These are phyloP conservation scores for Bipolaris zeicola DNA, from an alignment of 2,329 filamentous ascomycete genomes.

Conservation along the genomic window DNA sequence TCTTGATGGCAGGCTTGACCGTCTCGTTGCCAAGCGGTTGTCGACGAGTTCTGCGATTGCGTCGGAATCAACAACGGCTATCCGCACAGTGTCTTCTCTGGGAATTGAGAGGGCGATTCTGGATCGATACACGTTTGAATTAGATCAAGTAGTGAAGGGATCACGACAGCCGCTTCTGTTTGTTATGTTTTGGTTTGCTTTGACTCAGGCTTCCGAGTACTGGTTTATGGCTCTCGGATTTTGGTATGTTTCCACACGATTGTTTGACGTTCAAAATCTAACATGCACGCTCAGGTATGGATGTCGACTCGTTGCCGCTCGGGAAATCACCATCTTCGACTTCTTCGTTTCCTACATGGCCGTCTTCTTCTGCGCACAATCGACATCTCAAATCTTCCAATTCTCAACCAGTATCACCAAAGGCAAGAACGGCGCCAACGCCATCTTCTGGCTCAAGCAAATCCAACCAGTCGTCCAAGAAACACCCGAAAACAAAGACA, in stretches of 20 bases:
- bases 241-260: conserved; percentile 59
- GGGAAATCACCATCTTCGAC: conserved; percentile 75
- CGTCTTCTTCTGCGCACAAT: conserved; percentile 42
- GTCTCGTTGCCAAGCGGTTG: conserved; percentile 64
- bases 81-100: conserved; percentile 86
- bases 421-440: conserved; percentile 76
- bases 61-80: conserved; percentile 53
- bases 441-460: conserved; percentile 49
- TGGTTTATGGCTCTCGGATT: conserved; percentile 80
- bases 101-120: conserved; percentile 69
- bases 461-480: conserved; percentile 43
- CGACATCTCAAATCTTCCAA: conserved; percentile 7
- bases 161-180: conserved; percentile 16
- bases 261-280: background rate
- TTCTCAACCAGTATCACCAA: conserved; percentile 75
- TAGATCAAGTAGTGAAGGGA: conserved; percentile 56
- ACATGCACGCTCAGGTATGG: conserved; percentile 16
- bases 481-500: conserved; percentile 19
- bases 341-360: conserved; percentile 54
- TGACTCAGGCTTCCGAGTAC: conserved; percentile 81
- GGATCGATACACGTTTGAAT: conserved; percentile 68
- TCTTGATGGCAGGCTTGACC: conserved; percentile 58
- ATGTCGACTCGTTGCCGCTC: conserved; percentile 25
- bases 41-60: conserved; percentile 69
- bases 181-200: conserved; percentile 68